Conservation (phyloP, 2,329 filamentous ascomycete species). For the Dothiorella sarmentorum region DNA sequence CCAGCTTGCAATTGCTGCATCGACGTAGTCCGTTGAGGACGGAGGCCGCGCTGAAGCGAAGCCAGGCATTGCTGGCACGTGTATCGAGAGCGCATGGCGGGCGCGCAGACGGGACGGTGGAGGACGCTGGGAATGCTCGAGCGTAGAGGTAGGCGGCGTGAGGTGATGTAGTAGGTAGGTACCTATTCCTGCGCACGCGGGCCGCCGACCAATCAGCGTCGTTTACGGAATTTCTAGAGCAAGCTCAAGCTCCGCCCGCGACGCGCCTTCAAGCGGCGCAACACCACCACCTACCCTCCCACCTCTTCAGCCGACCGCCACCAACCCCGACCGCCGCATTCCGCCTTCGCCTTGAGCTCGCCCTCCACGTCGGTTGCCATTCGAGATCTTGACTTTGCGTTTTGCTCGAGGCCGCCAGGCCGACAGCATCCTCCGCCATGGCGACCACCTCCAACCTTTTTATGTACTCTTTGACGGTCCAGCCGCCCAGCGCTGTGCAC, state of each 20-base stretch:
- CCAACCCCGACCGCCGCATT: background rate
- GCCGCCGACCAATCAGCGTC: slow-evolving; percentile 9
- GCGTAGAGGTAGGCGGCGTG: background rate
- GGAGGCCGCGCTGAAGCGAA: slow-evolving; percentile 28
- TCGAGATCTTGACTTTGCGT: background rate
- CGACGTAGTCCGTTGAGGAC: slow-evolving; percentile 25
- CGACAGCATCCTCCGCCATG: slow-evolving; percentile 57
- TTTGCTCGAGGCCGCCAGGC: slow-evolving; percentile 20
- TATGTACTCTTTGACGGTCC: slow-evolving; percentile 94
- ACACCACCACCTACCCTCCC: background rate
- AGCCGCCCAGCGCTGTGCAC: slow-evolving; percentile 83
- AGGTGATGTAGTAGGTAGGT: no score
- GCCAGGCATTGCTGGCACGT: slow-evolving; percentile 41
- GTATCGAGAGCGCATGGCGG: slow-evolving; percentile 38
- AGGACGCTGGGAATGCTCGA: background rate
- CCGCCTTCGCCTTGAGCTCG: slow-evolving; percentile 1
- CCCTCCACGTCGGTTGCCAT: background rate
- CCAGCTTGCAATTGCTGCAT: slow-evolving; percentile 23
- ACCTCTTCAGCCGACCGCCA: background rate
- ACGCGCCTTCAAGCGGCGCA: background rate
- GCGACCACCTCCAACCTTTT: slow-evolving; percentile 98
- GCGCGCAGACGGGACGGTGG: background rate
- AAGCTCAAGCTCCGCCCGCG: slow-evolving; percentile 10
- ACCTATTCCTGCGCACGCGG: slow-evolving; percentile 1
- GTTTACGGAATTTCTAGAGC: slow-evolving; percentile 4